Conservation (phyloP, 148 eudicot species). For the Cornus suecica region DNA sequence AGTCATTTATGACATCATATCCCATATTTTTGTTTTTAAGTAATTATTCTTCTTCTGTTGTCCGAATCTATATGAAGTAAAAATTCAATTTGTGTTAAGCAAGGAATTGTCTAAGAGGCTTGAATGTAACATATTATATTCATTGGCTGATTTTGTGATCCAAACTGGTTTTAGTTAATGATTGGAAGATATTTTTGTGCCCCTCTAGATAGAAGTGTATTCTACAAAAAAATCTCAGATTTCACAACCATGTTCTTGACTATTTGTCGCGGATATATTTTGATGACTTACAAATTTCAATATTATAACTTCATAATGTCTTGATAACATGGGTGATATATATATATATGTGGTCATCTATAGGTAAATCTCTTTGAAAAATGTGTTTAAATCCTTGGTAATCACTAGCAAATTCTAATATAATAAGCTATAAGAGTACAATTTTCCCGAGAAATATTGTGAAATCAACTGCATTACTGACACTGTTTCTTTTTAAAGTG, state of each 20-base stretch:
- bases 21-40: slow-evolving; percentile 6
- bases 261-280: background rate
- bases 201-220: background rate
- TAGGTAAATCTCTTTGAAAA: no score
- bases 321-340: no score
- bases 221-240: background rate
- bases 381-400: no score
- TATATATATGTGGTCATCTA: no score
- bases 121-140: background rate
- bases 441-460: no score
- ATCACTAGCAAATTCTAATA: no score
- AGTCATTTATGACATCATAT: background rate
- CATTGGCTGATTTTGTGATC: background rate
- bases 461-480: no score
- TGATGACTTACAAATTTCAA: no score
- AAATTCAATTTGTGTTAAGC: background rate
- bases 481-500: no score
- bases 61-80: background rate
- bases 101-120: background rate
- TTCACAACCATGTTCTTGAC: background rate
- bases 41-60: background rate
- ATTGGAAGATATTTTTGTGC: background rate
- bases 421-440: no score
- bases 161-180: background rate
- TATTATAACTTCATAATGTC: no score